Evolutionary conservation across 1,284 basidiomycete genomes (phyloP).

Genomic region (Cryptococcus jaspeensis): DNA sequence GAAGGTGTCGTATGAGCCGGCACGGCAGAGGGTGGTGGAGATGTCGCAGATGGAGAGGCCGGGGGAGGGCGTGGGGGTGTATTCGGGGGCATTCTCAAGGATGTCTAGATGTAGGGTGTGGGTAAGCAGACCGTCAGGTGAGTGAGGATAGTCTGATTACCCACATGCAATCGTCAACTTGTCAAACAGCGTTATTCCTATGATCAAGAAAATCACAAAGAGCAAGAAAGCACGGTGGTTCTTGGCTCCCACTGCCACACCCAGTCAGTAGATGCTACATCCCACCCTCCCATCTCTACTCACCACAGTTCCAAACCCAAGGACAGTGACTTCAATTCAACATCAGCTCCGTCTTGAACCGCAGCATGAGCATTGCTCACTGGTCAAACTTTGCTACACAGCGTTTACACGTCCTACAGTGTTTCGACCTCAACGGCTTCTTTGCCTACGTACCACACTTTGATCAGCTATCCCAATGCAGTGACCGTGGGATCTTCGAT

Average conservation of each 20-base stretch:
- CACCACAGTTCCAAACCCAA: constrained; percentile 99
- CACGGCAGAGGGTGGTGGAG: constrained; percentile 65
- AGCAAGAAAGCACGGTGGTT: constrained; percentile 94
- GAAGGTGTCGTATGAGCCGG: constrained; percentile 70
- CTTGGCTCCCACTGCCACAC: constrained; percentile 73
- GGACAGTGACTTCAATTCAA: constrained; percentile 75
- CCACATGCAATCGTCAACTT: constrained; percentile 76
- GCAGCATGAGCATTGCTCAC: constrained; percentile 56
- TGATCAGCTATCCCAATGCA: not conserved
- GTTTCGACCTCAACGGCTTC: constrained; percentile 90
- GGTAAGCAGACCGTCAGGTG: constrained; percentile 1
- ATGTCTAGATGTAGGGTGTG: constrained; percentile 38
- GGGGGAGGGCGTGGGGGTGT: constrained; percentile 54
- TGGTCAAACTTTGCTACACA: constrained; percentile 90
- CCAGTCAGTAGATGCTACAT: not conserved
- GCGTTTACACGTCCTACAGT: constrained; percentile 87
- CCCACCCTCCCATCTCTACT: constrained; percentile 37
- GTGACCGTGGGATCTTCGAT: not conserved
- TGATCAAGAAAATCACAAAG: constrained; percentile 80
- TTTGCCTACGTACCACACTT: constrained; percentile 62
- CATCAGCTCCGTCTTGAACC: constrained; percentile 2
- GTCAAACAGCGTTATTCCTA: constrained; percentile 76
- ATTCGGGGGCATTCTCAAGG: constrained; percentile 49
- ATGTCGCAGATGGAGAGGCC: constrained; percentile 60
- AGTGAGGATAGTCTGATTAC: constrained; percentile 40